phyloP scores from a whole-genome alignment of 202 grass and related monocot genomes.

The Panicum hallii region DNA sequence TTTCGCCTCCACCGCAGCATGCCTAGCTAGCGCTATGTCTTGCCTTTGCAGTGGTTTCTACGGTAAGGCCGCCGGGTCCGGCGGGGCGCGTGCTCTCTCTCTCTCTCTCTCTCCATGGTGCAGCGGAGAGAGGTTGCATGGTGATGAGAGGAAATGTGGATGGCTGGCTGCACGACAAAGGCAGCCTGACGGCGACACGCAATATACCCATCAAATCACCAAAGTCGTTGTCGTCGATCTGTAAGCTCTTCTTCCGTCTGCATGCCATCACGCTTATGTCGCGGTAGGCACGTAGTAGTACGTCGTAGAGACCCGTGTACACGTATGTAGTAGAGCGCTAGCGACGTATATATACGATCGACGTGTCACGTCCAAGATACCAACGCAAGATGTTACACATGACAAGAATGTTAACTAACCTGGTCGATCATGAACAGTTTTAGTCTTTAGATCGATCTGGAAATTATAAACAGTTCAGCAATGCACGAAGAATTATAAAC shows the following conservation, averaged over 20 bases:
- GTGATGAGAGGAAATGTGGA: neutral
- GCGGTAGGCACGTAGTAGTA: neutral
- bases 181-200: slow-evolving; percentile 47
- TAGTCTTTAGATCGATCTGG: neutral
- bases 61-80: slow-evolving; percentile 5
- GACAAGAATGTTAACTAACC: neutral
- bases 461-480: no score
- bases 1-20: neutral
- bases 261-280: slow-evolving; percentile 41
- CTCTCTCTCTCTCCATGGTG: no score
- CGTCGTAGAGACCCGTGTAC: no score
- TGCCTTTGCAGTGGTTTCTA: slow-evolving; percentile 38
- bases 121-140: slow-evolving; percentile 28
- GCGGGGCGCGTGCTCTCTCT: neutral
- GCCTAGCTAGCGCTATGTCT: neutral
- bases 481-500: neutral
- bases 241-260: neutral
- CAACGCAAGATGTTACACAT: neutral
- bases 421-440: neutral
- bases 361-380: neutral
- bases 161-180: slow-evolving; percentile 8
- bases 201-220: slow-evolving; percentile 15
- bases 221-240: neutral
- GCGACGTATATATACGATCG: no score
- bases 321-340: no score